A percentile compares a stretch with the other conserved stretches of the same genome.
Evolutionary conservation across 176 grass and related monocot genomes (phyloP).

Genomic region (Raddia guianensis): DNA sequence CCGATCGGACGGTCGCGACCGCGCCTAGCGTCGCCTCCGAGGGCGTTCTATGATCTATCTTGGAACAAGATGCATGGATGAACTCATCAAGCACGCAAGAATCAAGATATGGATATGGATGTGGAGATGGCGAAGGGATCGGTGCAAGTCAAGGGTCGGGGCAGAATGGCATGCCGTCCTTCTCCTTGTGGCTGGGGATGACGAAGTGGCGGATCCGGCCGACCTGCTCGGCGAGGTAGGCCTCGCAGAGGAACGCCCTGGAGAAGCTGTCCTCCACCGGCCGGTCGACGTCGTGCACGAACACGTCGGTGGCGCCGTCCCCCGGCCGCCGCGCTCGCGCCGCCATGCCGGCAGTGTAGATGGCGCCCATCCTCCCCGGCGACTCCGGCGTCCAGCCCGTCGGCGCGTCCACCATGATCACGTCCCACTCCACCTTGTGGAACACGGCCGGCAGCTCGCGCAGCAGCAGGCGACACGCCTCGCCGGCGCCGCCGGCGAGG

Average conservation of each 20-base stretch:
- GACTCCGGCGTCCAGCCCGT: slow-evolving; percentile 75
- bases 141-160: background rate
- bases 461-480: slow-evolving; percentile 31
- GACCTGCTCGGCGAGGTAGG: slow-evolving; percentile 66
- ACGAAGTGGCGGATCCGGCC: slow-evolving; percentile 68
- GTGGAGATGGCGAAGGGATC: background rate
- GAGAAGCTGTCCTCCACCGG: slow-evolving; percentile 74
- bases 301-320: slow-evolving; percentile 56
- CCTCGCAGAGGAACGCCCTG: slow-evolving; percentile 66
- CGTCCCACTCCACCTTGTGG: slow-evolving; percentile 55
- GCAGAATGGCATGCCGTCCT: slow-evolving; percentile 64
- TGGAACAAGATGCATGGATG: background rate
- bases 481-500: slow-evolving; percentile 32
- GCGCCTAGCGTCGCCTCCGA: background rate
- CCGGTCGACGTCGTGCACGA: slow-evolving; percentile 79
- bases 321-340: slow-evolving; percentile 47
- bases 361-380: slow-evolving; percentile 69
- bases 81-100: background rate
- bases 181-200: slow-evolving; percentile 60
- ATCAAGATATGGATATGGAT: too few species aligned
- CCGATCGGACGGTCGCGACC: background rate
- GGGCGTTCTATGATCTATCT: background rate
- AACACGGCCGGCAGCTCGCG: slow-evolving; percentile 44
- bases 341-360: slow-evolving; percentile 89
- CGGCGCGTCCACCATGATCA: slow-evolving; percentile 88